Percentiles rank a stretch among this genome's conserved stretches.
Evolutionary conservation across 768 basidiomycete genomes (phyloP).

Genomic region (Nidula microcarpa): DNA sequence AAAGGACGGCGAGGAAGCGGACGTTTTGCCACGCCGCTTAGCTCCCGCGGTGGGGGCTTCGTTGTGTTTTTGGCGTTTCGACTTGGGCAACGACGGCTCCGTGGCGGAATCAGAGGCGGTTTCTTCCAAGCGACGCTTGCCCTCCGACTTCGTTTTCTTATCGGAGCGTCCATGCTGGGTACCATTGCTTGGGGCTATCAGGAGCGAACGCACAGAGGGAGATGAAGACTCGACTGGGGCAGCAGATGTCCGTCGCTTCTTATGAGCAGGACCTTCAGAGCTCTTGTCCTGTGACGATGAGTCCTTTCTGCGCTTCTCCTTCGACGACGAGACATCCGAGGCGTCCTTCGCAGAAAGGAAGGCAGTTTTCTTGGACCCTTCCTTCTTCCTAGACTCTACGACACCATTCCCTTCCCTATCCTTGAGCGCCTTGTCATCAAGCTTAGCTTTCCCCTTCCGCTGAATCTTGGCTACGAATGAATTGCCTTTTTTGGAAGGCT

Average conservation of each 20-base stretch:
- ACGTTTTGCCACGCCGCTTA: neutral
- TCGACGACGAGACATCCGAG: neutral
- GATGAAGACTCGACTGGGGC: neutral
- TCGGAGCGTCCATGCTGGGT: neutral
- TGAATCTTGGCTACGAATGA: neutral
- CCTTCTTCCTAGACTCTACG: neutral
- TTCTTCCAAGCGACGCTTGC: slow-evolving; percentile 1
- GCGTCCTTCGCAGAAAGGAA: neutral
- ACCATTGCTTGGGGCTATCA: neutral
- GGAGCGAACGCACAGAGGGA: neutral
- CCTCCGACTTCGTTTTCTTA: neutral
- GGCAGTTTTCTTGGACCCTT: neutral
- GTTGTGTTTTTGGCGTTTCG: slow-evolving; percentile 15
- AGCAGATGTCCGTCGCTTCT: neutral
- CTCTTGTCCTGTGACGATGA: neutral
- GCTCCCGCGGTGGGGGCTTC: neutral
- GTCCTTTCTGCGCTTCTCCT: neutral
- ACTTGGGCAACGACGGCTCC: slow-evolving; percentile 12
- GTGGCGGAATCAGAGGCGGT: slow-evolving; percentile 1
- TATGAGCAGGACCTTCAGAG: neutral
- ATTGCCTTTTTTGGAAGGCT: neutral
- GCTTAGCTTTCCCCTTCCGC: neutral
- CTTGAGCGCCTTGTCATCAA: slow-evolving; percentile 7
- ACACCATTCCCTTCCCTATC: slow-evolving; percentile 10
- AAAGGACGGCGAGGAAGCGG: neutral